A percentile compares a stretch with the other conserved stretches of the same genome.
Evolutionary conservation across 2,329 filamentous ascomycete species (phyloP).

Genomic region (Sarocladium oryzae): DNA sequence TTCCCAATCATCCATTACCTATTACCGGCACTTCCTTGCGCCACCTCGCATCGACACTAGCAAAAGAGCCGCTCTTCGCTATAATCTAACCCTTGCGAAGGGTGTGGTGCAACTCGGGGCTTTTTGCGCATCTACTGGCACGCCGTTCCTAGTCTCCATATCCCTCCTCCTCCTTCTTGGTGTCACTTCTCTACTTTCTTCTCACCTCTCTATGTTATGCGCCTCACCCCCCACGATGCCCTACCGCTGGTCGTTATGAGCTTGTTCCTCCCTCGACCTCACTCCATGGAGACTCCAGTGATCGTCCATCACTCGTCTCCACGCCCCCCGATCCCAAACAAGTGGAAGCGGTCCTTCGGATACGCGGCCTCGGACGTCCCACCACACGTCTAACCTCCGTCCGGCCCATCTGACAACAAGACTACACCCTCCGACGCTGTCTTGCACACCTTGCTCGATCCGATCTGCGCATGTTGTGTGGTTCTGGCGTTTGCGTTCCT

Average conservation of each 20-base stretch:
- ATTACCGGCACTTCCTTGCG: constrained; percentile 6
- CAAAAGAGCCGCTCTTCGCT: constrained; percentile 9
- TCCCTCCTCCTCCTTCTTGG: constrained; percentile 11
- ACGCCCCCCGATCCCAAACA: constrained; percentile 4
- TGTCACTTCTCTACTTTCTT: constrained; percentile 10
- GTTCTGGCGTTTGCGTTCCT: not conserved
- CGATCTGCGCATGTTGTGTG: constrained; percentile 8
- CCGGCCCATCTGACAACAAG: constrained; percentile 7
- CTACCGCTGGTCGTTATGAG: constrained; percentile 31
- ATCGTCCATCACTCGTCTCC: constrained; percentile 7
- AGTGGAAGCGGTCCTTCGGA: constrained; percentile 2
- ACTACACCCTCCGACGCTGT: not conserved
- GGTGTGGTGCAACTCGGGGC: constrained; percentile 4
- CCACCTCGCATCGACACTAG: constrained; percentile 6
- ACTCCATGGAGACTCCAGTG: constrained; percentile 23
- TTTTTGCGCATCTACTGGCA: constrained; percentile 1
- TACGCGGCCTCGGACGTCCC: constrained; percentile 8
- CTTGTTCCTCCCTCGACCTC: constrained; percentile 21
- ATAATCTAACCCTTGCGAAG: constrained; percentile 7
- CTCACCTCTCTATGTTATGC: constrained; percentile 7
- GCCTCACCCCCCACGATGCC: constrained; percentile 21
- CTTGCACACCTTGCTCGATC: constrained; percentile 5
- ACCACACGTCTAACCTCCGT: constrained; percentile 5
- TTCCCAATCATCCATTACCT: constrained; percentile 1
- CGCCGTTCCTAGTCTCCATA: constrained; percentile 9